phyloP scores from a whole-genome alignment of 2,329 filamentous ascomycete species.

The Fusarium graminum region DNA sequence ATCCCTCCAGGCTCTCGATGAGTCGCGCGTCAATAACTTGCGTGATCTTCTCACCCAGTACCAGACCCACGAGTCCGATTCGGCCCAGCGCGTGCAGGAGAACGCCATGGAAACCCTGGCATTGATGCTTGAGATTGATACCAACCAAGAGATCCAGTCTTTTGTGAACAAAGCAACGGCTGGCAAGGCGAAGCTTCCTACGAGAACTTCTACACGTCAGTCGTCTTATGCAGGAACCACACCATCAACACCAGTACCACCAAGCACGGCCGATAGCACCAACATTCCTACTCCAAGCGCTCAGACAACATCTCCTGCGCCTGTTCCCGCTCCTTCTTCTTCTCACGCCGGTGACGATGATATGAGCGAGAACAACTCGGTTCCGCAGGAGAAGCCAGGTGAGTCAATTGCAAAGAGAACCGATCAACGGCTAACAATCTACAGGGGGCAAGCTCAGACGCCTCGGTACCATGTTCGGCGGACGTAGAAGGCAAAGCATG shows the following conservation, averaged over 20 bases:
- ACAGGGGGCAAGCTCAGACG: constrained; percentile 70
- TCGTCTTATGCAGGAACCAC: constrained; percentile 55
- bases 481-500: constrained; percentile 74
- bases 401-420: constrained; percentile 2
- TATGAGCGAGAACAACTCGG: constrained; percentile 60
- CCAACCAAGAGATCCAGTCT: constrained; percentile 84
- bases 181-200: constrained; percentile 56
- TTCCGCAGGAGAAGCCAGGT: constrained; percentile 56
- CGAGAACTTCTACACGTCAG: constrained; percentile 58
- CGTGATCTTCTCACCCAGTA: constrained; percentile 92
- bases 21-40: constrained; percentile 88
- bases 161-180: constrained; percentile 66
- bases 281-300: constrained; percentile 30
- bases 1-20: constrained; percentile 89
- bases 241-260: constrained; percentile 45
- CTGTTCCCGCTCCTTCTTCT: constrained; percentile 34
- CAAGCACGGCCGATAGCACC: constrained; percentile 46
- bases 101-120: constrained; percentile 85
- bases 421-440: constrained; percentile 40
- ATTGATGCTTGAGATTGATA: constrained; percentile 86
- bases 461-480: constrained; percentile 76
- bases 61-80: constrained; percentile 91
- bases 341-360: constrained; percentile 47
- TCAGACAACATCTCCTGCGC: constrained; percentile 26
- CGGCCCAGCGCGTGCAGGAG: constrained; percentile 80